Evolutionary conservation across 306 rosid genomes (phyloP), one percentile per base, ranked within the genome.

Genomic region (Cyclanthera cordifolia): DNA sequence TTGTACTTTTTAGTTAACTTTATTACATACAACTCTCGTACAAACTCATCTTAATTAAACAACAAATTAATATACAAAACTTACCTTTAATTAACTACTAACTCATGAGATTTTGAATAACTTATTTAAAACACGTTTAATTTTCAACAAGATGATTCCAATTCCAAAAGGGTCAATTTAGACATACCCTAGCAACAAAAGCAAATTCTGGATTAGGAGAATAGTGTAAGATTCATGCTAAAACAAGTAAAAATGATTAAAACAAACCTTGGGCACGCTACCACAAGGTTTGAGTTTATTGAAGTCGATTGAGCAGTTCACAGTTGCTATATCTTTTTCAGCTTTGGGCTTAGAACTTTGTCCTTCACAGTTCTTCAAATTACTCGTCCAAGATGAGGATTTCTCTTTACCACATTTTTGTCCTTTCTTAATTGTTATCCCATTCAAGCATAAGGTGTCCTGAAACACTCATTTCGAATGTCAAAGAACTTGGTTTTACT

Each of bases 401-500:
- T 74, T 86, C 82, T 88, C 94, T 72, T 32, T 82, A 72, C 95
- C 96, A 94, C 96, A 86, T 74, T 90, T 86, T 79, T 88, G 87
- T 32, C 89, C 95, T 79, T 80, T 87, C 85, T 93, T 93, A 86
- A 79, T 81, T 77, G 90, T 88, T 24, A 80, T 86, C 73, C 95
- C 95, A 79, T 83, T 86, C 95, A 95, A 90, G 78, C 73, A 81
- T 60, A 82, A 76, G 30, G 63, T 82, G 73, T 83, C 91, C 99
- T 87, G 87, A 84, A 77, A 68, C 61, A 78, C 21, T 73, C 70
- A 76, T 67, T 67, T 60, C 32, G 16, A 46, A 69, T 67, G 51
- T 70, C 27, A 28, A 82, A 34, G 56, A 74, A 41, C 71, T 67
- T 28, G 74, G 57, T 43, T 54, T 34, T 37, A 65, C 19, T 39